Conservation (phyloP, 306 rosid genomes). For the Purshia tridentata region DNA sequence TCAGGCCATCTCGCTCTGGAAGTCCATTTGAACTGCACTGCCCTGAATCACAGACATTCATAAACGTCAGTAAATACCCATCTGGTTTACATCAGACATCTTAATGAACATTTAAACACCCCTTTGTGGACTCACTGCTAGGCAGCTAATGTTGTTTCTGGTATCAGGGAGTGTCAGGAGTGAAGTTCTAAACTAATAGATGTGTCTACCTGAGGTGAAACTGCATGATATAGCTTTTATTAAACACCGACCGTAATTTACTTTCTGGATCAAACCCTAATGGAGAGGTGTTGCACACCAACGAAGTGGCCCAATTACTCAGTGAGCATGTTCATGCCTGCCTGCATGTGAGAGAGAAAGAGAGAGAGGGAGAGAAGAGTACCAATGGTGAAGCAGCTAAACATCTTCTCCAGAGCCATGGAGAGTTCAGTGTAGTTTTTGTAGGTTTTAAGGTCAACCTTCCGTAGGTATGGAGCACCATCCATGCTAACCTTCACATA, state of each 20-base stretch:
- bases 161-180: background rate
- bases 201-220: background rate
- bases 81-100: background rate
- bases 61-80: background rate
- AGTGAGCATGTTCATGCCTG: constrained; percentile 9
- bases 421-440: constrained; percentile 75
- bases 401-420: constrained; percentile 90
- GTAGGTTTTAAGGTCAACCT: constrained; percentile 78
- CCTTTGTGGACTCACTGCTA: background rate
- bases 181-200: background rate
- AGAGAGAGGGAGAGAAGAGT: constrained; percentile 20
- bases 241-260: background rate
- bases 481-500: constrained; percentile 97
- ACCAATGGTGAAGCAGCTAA: constrained; percentile 90
- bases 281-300: background rate
- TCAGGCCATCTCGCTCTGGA: constrained; percentile 66
- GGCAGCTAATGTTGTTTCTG: background rate
- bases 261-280: constrained; percentile 1
- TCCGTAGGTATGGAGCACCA: constrained; percentile 96
- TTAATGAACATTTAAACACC: background rate
- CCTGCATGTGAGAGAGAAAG: constrained; percentile 9
- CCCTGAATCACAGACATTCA: constrained; percentile 49
- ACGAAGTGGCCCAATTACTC: background rate
- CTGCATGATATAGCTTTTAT: background rate
- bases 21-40: constrained; percentile 70